phyloP scores from a whole-genome alignment of 163 green algal species.

The Scenedesmus sp. region DNA sequence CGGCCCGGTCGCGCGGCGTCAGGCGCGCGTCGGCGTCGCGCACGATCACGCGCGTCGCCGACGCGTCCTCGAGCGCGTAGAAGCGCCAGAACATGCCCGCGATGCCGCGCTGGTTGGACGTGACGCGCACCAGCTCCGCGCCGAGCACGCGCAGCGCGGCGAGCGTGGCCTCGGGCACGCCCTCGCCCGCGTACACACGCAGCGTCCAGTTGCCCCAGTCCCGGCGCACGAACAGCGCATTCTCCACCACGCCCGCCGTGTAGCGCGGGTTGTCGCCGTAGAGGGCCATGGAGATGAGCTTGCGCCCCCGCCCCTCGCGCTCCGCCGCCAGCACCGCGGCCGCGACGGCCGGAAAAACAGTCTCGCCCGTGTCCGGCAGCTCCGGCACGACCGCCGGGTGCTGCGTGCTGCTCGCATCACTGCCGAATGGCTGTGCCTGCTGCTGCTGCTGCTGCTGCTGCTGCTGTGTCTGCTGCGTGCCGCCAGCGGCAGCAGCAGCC shows the following conservation, averaged over 20 bases:
- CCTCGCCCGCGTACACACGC: not conserved
- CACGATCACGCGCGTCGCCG: not conserved
- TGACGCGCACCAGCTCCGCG: not conserved
- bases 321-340: no score
- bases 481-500: no score
- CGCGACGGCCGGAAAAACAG: no score
- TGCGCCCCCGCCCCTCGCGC: no score
- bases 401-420: no score
- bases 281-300: slow-evolving; percentile 2
- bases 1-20: not conserved
- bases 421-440: no score
- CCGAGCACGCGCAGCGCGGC: not conserved
- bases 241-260: not conserved
- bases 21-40: slow-evolving; percentile 7
- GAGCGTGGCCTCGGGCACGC: not conserved
- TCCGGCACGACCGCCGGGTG: no score
- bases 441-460: no score
- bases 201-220: not conserved
- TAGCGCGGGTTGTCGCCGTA: slow-evolving; percentile 20
- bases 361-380: no score
- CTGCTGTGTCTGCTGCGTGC: no score
- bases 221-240: not conserved
- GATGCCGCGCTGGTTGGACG: not conserved
- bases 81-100: not conserved
- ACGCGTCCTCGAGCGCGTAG: not conserved